Evolutionary conservation across 208 protist species (phyloP).

Genomic region (Sergeia podlipaevii): DNA sequence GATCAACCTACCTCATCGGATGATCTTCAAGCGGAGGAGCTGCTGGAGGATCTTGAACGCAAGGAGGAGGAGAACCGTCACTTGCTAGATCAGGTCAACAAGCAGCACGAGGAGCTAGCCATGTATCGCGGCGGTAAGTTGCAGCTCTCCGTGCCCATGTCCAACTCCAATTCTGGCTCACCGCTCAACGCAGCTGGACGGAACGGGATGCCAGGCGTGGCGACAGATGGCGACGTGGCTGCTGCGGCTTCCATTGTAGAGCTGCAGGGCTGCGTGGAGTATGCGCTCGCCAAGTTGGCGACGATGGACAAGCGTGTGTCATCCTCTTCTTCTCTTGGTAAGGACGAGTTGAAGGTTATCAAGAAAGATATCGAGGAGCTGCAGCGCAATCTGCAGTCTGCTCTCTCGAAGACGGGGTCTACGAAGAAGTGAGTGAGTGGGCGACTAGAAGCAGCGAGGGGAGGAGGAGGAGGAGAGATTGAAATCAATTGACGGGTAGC

Average conservation of each 20-base stretch:
- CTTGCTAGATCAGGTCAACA: conserved; percentile 37
- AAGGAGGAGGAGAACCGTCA: conserved; percentile 50
- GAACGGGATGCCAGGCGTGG: conserved; percentile 2
- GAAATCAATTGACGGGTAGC: no score
- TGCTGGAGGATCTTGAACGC: conserved; percentile 43
- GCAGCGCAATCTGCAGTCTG: conserved; percentile 35
- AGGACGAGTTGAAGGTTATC: conserved; percentile 17
- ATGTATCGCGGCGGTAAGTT: conserved; percentile 13
- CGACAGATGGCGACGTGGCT: not conserved
- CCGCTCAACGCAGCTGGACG: not conserved
- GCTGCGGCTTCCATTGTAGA: not conserved
- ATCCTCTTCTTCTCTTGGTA: conserved; percentile 1
- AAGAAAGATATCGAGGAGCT: conserved; percentile 43
- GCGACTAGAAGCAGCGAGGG: not conserved
- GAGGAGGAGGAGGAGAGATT: no score
- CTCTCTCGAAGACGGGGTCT: conserved; percentile 8
- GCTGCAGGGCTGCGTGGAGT: conserved; percentile 41
- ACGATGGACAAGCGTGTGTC: conserved; percentile 31
- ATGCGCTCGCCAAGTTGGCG: conserved; percentile 47
- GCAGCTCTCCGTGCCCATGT: not conserved
- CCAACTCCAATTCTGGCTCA: not conserved
- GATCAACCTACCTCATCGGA: conserved; percentile 16
- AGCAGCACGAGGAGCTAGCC: conserved; percentile 49
- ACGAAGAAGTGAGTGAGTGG: not conserved
- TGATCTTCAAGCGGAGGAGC: conserved; percentile 29